Evolutionary conservation across 2,329 filamentous ascomycete genomes (phyloP).

Genomic region (Pyricularia pennisetigena): DNA sequence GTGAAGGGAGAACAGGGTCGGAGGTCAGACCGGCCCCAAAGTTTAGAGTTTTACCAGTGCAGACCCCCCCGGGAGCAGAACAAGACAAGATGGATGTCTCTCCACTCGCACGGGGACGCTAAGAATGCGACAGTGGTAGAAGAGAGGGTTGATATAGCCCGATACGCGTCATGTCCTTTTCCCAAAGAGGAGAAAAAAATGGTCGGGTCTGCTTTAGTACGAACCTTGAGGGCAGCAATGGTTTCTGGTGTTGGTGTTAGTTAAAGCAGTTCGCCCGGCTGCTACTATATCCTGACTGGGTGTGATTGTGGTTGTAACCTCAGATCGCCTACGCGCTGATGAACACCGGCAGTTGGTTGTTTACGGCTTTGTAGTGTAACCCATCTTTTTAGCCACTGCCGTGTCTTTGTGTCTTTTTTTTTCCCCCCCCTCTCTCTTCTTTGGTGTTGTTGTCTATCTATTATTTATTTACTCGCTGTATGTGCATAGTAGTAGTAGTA

Average conservation of each 20-base stretch:
- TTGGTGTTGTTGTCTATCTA: too few relatives aligned
- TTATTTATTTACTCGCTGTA: too few relatives aligned
- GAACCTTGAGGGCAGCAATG: not conserved
- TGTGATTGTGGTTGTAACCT: not conserved
- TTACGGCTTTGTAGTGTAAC: too few relatives aligned
- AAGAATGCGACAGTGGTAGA: too few relatives aligned
- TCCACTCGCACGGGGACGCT: not conserved
- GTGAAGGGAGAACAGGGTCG: not conserved
- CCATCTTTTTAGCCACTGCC: too few relatives aligned
- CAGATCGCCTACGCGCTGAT: not conserved
- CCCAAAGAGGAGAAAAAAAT: not conserved
- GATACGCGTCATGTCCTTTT: not conserved
- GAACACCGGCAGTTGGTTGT: too few relatives aligned
- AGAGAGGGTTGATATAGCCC: not conserved
- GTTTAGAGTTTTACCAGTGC: not conserved
- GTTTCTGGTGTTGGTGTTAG: not conserved
- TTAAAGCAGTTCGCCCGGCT: not conserved
- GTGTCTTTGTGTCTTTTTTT: too few relatives aligned
- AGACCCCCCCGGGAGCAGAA: not conserved
- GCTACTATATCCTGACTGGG: not conserved
- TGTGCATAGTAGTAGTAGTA: too few relatives aligned
- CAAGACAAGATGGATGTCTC: not conserved
- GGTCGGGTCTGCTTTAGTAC: not conserved
- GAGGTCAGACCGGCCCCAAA: not conserved
- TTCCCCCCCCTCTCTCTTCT: too few relatives aligned